A percentile compares a stretch with the other conserved stretches of the same genome.
These are phyloP conservation scores for Rhizopogon parksii DNA, from an alignment of 1,284 basidiomycete genomes.

Conservation along the genomic window DNA sequence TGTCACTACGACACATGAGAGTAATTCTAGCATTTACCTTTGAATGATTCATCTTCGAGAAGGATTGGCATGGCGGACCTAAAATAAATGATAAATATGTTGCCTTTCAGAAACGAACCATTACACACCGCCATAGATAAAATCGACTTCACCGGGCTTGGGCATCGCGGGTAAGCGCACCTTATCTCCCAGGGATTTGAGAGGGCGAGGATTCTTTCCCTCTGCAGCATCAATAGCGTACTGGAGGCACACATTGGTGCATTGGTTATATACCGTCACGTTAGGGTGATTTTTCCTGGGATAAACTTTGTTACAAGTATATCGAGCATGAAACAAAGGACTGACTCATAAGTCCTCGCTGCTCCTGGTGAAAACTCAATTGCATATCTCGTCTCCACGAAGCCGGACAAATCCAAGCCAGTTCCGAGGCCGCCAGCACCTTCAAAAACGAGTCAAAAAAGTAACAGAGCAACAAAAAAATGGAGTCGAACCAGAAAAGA, in stretches of 20 bases:
- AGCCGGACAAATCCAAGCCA: constrained; percentile 51
- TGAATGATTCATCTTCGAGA: constrained; percentile 52
- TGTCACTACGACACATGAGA: constrained; percentile 3
- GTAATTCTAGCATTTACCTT: constrained; percentile 33
- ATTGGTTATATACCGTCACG: constrained; percentile 56
- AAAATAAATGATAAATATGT: constrained; percentile 2
- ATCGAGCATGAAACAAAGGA: constrained; percentile 4
- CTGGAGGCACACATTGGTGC: constrained; percentile 50
- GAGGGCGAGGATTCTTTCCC: constrained; percentile 31
- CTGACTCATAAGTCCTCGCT: constrained; percentile 52
- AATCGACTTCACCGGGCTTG: constrained; percentile 52
- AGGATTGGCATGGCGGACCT: constrained; percentile 70
- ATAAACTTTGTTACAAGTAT: constrained; percentile 8
- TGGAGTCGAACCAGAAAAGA: constrained; percentile 49
- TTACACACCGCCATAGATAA: constrained; percentile 60
- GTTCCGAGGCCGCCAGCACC: constrained; percentile 67
- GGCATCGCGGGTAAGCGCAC: constrained; percentile 43
- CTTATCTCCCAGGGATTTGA: constrained; percentile 33
- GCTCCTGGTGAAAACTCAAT: constrained; percentile 59
- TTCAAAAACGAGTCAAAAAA: constrained; percentile 21
- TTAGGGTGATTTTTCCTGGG: constrained; percentile 51
- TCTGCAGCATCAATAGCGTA: constrained; percentile 45
- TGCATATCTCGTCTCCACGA: constrained; percentile 59
- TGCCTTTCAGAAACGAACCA: not conserved
- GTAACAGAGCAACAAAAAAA: constrained; percentile 4